Conservation (phyloP, 139 green algal species). For the Volvox reticuliferus region DNA sequence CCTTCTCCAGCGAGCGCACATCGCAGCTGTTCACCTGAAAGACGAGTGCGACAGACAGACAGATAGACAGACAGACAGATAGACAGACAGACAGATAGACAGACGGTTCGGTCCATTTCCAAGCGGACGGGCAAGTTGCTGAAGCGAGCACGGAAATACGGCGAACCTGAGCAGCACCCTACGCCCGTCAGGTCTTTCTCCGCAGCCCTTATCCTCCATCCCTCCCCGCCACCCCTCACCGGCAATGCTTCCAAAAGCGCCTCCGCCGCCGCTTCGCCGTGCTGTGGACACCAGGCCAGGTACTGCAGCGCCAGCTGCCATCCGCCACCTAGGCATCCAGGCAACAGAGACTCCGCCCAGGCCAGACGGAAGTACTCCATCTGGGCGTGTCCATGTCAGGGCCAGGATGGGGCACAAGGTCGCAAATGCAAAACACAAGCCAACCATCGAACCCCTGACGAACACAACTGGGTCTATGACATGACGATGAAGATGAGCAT, state of each 20-base stretch:
- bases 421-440: too few relatives aligned
- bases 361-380: constrained; percentile 57
- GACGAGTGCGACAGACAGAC: not conserved
- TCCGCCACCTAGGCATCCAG: not conserved
- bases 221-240: constrained; percentile 33
- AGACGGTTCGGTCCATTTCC: too few relatives aligned
- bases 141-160: too few relatives aligned
- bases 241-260: constrained; percentile 68
- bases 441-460: too few relatives aligned
- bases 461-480: too few relatives aligned
- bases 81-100: too few relatives aligned
- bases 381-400: too few relatives aligned
- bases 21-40: constrained; percentile 38
- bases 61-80: not conserved
- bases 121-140: too few relatives aligned
- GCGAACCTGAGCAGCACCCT: too few relatives aligned
- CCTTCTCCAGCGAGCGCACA: constrained; percentile 51
- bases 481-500: too few relatives aligned
- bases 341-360: constrained; percentile 53
- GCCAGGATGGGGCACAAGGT: not conserved
- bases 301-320: constrained; percentile 64
- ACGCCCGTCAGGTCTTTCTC: too few relatives aligned
- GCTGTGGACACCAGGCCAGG: constrained; percentile 76
- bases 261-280: constrained; percentile 72
- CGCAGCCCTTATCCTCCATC: not conserved